Evolutionary conservation across 2,329 filamentous ascomycete genomes (phyloP).

Genomic region (Fusarium chuoi): DNA sequence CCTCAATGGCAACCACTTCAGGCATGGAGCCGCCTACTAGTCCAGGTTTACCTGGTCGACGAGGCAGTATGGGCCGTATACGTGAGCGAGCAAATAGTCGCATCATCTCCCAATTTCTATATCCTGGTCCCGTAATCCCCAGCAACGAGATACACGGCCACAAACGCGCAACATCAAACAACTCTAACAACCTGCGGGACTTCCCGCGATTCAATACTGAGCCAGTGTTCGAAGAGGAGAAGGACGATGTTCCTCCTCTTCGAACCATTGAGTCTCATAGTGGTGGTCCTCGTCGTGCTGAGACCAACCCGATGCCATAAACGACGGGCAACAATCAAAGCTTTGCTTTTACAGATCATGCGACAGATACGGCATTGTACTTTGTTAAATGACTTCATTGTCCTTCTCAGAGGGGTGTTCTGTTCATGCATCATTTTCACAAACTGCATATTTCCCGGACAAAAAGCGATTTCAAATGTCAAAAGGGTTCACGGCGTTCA

Average conservation of each 20-base stretch:
- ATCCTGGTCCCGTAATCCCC: slow-evolving; percentile 58
- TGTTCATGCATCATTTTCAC: slow-evolving; percentile 8
- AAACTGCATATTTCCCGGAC: slow-evolving; percentile 3
- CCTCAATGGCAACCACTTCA: slow-evolving; percentile 47
- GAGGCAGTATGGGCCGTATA: slow-evolving; percentile 53
- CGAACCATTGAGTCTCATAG: slow-evolving; percentile 40
- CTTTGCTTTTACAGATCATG: background rate
- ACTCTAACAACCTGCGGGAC: slow-evolving; percentile 41
- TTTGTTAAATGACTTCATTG: background rate
- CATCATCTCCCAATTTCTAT: slow-evolving; percentile 58
- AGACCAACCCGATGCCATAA: slow-evolving; percentile 43
- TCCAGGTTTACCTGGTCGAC: slow-evolving; percentile 45
- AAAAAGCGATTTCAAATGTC: slow-evolving; percentile 20
- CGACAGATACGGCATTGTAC: background rate
- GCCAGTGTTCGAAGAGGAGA: slow-evolving; percentile 43
- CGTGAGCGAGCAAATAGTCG: slow-evolving; percentile 53
- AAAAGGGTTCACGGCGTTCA: slow-evolving; percentile 18
- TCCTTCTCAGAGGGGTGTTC: background rate
- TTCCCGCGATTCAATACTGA: slow-evolving; percentile 43
- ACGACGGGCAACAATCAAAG: background rate
- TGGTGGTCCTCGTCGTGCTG: slow-evolving; percentile 42
- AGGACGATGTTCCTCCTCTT: slow-evolving; percentile 41
- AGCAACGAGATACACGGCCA: slow-evolving; percentile 45
- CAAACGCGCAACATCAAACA: slow-evolving; percentile 43
- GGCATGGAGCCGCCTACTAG: slow-evolving; percentile 40